Evolutionary conservation across 495 filamentous ascomycete genomes (phyloP), one percentile per base, ranked within the genome.

Genomic region (Hypomontagnella monticulosa): DNA sequence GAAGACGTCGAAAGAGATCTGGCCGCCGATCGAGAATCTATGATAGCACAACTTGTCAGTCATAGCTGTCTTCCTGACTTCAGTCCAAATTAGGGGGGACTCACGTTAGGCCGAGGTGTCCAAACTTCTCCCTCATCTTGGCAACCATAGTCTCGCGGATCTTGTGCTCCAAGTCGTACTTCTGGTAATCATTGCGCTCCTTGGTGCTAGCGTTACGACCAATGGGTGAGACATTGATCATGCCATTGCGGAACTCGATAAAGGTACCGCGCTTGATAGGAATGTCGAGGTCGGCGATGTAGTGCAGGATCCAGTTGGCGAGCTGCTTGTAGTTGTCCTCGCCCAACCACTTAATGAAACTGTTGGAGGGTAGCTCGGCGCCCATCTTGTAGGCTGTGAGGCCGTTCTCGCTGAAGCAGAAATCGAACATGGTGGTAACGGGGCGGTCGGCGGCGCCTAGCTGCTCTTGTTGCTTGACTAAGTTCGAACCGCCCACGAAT

Each of bases 1-100:
- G 84, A 99, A 99, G 62, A 97, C 92, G 73, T 99, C 95, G 80
- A 99, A 99, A 57, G 92, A 97, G 73, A 99, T 96, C 71, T 97
- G 92, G 38, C 95, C 95, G 66, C 95, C 95, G 69, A 99, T 93
- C 43, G 92, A 93, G 81, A 88, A 97, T 23, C 91, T 93, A 57
- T 64, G 10, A 15, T 34, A 4, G 1, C 15, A 30, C 20, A 23
- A 2, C 1, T 10, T 51, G 44, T 55, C 43, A 60, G 41, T 38
- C 15, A 15, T 57, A n/a, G 33, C 34, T 60, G 5, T 56, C 5
- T 34, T 37, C 15, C 14, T 15, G 20, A 33, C n/a, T 37, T 23
- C 0, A 34, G 10, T 27, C 18, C 7, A 8, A 32, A 20, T 51
- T 16, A 57, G 57, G 51, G 23, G 8, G 40, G 37, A 61, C 90